Evolutionary conservation across 192 early-diverging fungal species (phyloP).

Genomic region (Gryganskiella cystojenkinii): DNA sequence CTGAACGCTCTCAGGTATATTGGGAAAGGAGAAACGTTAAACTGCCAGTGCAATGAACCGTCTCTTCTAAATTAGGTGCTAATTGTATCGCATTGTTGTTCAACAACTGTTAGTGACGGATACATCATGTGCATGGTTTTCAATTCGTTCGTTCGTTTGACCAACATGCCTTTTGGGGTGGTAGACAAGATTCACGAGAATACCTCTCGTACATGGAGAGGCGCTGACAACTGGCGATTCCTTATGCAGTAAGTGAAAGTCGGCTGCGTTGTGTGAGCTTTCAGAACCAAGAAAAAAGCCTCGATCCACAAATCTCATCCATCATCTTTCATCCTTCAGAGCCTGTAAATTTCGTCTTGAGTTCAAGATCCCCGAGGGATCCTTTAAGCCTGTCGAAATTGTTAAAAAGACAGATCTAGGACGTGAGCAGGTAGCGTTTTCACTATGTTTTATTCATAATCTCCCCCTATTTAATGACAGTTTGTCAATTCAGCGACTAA

Average conservation of each 20-base stretch:
- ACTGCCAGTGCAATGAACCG: neutral
- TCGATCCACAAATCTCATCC: neutral
- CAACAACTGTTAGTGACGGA: constrained; percentile 50
- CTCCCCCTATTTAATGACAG: neutral
- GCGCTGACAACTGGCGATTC: constrained; percentile 67
- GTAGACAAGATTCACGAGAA: constrained; percentile 67
- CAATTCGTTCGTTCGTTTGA: constrained; percentile 61
- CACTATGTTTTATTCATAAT: neutral
- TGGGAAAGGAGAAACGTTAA: no score
- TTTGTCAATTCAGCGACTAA: no score
- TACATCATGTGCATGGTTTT: constrained; percentile 62
- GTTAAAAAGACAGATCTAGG: constrained; percentile 58
- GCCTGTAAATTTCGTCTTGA: constrained; percentile 69
- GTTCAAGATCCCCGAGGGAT: constrained; percentile 45
- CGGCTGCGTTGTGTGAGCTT: neutral
- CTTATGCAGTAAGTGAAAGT: constrained; percentile 61
- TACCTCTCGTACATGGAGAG: constrained; percentile 63
- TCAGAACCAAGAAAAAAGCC: neutral
- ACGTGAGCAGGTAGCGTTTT: constrained; percentile 39
- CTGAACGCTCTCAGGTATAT: constrained; percentile 58
- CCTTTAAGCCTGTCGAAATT: constrained; percentile 63
- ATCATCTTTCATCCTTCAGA: constrained; percentile 29
- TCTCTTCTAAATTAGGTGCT: neutral
- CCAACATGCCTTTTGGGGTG: constrained; percentile 66
- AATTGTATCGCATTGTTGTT: neutral